Percentiles rank a stretch among this genome's conserved stretches.
phyloP scores from a whole-genome alignment of 768 basidiomycete species.

The Suillus occidentalis region DNA sequence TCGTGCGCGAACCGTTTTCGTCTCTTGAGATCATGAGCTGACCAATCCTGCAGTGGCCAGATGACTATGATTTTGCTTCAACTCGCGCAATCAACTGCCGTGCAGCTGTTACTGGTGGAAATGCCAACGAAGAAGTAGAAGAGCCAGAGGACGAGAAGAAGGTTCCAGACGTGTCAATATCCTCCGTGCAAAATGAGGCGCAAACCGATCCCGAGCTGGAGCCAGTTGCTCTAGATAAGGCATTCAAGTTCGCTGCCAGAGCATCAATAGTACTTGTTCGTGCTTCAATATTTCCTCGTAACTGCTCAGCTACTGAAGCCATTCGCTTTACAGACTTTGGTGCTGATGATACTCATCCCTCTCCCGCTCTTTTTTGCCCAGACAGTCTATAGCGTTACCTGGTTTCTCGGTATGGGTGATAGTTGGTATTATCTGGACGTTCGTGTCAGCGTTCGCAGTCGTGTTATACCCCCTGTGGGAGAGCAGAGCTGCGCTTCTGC shows the following conservation, averaged over 20 bases:
- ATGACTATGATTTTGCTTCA: constrained; percentile 75
- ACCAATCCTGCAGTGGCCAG: constrained; percentile 57
- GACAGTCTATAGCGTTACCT: constrained; percentile 60
- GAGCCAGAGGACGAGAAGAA: constrained; percentile 41
- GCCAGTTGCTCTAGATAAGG: constrained; percentile 61
- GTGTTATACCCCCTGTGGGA: constrained; percentile 89
- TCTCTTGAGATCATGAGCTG: not conserved
- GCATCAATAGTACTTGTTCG: constrained; percentile 67
- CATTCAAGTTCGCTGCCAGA: constrained; percentile 80
- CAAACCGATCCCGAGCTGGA: constrained; percentile 59
- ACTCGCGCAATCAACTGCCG: constrained; percentile 73
- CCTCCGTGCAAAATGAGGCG: constrained; percentile 38
- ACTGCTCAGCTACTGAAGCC: constrained; percentile 1
- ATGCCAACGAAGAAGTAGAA: constrained; percentile 18
- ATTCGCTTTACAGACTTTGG: constrained; percentile 41
- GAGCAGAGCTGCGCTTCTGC: constrained; percentile 61
- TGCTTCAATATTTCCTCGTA: constrained; percentile 6
- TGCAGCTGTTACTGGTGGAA: constrained; percentile 13
- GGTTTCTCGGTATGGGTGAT: constrained; percentile 81
- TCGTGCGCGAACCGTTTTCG: constrained; percentile 44
- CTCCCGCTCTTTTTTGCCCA: constrained; percentile 84
- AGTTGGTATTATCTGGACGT: constrained; percentile 83
- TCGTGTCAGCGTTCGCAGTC: constrained; percentile 70
- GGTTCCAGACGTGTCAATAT: constrained; percentile 26
- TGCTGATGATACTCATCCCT: constrained; percentile 76